A percentile compares a stretch with the other conserved stretches of the same genome.
phyloP scores from a whole-genome alignment of 331 rosid species.

The Stylosanthes scabra region DNA sequence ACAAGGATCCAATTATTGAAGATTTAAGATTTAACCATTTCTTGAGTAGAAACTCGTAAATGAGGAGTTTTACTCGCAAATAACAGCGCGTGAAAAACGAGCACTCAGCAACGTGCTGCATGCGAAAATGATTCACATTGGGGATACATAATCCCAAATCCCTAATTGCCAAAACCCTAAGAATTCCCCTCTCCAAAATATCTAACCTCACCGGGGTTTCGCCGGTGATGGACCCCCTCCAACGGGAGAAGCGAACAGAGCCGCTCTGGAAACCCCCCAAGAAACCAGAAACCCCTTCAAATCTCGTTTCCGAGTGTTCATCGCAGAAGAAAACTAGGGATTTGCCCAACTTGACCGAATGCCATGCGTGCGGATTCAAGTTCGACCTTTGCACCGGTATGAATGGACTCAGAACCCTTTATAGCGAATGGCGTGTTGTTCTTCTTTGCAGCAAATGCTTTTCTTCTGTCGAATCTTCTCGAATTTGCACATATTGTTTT shows the following conservation, averaged over 20 bases:
- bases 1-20: too few species aligned
- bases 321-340: slow-evolving; percentile 60
- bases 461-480: slow-evolving; percentile 51
- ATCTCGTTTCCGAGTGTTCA: slow-evolving; percentile 6
- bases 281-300: slow-evolving; percentile 19
- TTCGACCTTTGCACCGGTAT: slow-evolving; percentile 59
- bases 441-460: slow-evolving; percentile 76
- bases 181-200: background rate
- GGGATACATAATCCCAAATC: slow-evolving; percentile 12
- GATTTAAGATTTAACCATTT: too few species aligned
- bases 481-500: slow-evolving; percentile 76
- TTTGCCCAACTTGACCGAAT: slow-evolving; percentile 71
- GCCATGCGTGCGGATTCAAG: slow-evolving; percentile 72
- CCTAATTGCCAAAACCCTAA: slow-evolving; percentile 43
- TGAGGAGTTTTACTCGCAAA: slow-evolving; percentile 27
- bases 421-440: slow-evolving; percentile 87
- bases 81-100: slow-evolving; percentile 32
- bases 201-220: slow-evolving; percentile 11
- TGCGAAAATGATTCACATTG: background rate
- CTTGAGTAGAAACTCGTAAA: too few species aligned
- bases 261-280: background rate
- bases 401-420: slow-evolving; percentile 56
- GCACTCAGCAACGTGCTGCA: slow-evolving; percentile 4
- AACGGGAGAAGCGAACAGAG: slow-evolving; percentile 17
- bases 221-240: slow-evolving; percentile 27